Conservation (phyloP, 345 rosid genomes). For the Turnera subulata region DNA sequence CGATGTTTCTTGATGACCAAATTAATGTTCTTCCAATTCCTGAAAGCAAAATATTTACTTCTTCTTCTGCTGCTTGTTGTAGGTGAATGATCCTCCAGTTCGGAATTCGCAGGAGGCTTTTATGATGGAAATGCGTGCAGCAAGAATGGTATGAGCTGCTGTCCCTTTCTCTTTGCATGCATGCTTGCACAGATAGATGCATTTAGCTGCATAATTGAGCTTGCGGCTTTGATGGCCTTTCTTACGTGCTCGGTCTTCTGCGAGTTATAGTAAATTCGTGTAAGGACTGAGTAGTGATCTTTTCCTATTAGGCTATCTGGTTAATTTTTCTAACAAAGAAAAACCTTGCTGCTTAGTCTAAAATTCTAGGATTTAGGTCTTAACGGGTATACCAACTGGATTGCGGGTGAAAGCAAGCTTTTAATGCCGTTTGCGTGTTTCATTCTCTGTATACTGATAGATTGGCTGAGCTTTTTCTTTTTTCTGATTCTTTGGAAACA, state of each 20-base stretch:
- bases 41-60: too few species aligned
- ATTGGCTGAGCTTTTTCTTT: background rate
- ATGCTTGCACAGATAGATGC: background rate
- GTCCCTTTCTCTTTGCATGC: background rate
- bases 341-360: background rate
- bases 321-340: too few species aligned
- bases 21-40: too few species aligned
- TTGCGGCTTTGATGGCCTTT: background rate
- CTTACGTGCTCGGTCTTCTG: too few species aligned
- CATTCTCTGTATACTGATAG: background rate
- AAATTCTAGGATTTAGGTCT: background rate
- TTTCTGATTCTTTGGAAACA: constrained; percentile 22
- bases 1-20: too few species aligned
- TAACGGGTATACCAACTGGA: background rate
- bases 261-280: too few species aligned
- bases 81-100: constrained; percentile 77
- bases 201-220: background rate
- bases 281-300: too few species aligned
- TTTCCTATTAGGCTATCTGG: too few species aligned
- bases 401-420: background rate
- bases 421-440: background rate
- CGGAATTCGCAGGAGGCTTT: constrained; percentile 82
- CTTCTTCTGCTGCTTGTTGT: constrained; percentile 14
- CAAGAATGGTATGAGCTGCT: constrained; percentile 59
- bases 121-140: constrained; percentile 98